Conservation (phyloP, 1,284 basidiomycete genomes). For the Rhizopogon parksii region DNA sequence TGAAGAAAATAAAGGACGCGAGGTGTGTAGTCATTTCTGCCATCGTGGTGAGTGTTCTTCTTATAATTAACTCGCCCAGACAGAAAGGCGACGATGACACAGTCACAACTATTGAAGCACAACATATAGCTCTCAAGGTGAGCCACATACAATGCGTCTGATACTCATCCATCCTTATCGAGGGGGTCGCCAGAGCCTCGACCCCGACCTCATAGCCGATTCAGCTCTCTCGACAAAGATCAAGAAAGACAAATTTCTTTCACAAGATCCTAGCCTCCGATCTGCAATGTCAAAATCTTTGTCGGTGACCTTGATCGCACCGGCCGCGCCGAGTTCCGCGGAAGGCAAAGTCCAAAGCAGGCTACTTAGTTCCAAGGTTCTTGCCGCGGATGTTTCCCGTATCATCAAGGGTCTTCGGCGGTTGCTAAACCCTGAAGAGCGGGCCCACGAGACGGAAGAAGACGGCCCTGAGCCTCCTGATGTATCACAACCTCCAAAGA, state of each 20-base stretch:
- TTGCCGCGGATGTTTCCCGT: constrained; percentile 55
- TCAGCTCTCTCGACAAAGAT: constrained; percentile 66
- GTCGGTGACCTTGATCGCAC: constrained; percentile 25
- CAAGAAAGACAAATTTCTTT: constrained; percentile 62
- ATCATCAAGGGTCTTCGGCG: constrained; percentile 46
- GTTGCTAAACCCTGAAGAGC: constrained; percentile 34
- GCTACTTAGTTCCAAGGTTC: constrained; percentile 68
- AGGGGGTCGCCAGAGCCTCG: constrained; percentile 41
- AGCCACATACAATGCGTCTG: constrained; percentile 9
- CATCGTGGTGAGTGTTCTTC: constrained; percentile 1
- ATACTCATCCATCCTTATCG: not conserved
- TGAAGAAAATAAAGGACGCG: constrained; percentile 76
- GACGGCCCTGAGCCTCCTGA: not conserved
- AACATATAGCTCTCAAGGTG: constrained; percentile 68
- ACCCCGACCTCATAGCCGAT: constrained; percentile 53
- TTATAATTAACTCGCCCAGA: constrained; percentile 22
- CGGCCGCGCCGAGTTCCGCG: constrained; percentile 36
- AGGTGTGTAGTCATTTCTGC: constrained; percentile 37
- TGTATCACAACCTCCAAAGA: constrained; percentile 7
- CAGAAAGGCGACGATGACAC: constrained; percentile 34
- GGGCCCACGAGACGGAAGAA: not conserved
- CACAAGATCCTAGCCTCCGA: constrained; percentile 39
- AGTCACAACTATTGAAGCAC: constrained; percentile 51
- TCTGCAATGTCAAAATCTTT: constrained; percentile 40
- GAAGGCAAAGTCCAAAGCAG: constrained; percentile 64